Conservation (phyloP, 495 filamentous ascomycete species). For the Halenospora varia region DNA sequence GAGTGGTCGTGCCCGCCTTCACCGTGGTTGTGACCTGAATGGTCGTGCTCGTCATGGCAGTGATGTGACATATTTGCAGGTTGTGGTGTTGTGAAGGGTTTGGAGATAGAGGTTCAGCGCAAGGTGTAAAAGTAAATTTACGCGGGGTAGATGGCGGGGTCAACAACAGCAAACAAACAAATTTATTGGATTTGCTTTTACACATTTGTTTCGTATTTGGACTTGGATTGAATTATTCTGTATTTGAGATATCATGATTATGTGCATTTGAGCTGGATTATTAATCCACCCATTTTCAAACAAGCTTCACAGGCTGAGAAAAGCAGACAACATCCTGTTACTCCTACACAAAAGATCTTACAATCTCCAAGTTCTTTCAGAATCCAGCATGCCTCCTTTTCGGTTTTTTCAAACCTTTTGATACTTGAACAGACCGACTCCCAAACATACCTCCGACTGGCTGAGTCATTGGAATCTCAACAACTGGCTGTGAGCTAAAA, state of each 20-base stretch:
- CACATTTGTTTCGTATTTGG: not conserved
- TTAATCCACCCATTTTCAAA: no score
- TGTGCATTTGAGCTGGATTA: no score
- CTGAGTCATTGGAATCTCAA: constrained; percentile 35
- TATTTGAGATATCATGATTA: no score
- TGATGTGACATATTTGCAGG: constrained; percentile 3
- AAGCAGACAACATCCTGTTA: no score
- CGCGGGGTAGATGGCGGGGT: not conserved
- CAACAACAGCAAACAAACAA: not conserved
- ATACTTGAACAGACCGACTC: constrained; percentile 25
- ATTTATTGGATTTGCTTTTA: not conserved
- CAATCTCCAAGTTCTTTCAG: not conserved
- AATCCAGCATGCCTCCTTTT: constrained; percentile 22
- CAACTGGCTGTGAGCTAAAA: constrained; percentile 20
- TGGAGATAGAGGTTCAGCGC: no score
- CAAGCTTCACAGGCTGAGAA: no score
- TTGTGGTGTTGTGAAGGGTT: not conserved
- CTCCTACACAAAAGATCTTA: not conserved
- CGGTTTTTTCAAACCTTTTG: constrained; percentile 28
- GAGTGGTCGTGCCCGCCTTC: constrained; percentile 61
- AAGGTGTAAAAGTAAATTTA: no score
- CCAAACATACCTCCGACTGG: constrained; percentile 35
- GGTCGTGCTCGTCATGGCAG: constrained; percentile 28
- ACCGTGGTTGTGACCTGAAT: constrained; percentile 26
- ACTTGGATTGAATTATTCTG: no score